These are phyloP conservation scores for Rhynchosporium agropyri DNA, from an alignment of 2,329 filamentous ascomycete genomes.

Conservation along the genomic window DNA sequence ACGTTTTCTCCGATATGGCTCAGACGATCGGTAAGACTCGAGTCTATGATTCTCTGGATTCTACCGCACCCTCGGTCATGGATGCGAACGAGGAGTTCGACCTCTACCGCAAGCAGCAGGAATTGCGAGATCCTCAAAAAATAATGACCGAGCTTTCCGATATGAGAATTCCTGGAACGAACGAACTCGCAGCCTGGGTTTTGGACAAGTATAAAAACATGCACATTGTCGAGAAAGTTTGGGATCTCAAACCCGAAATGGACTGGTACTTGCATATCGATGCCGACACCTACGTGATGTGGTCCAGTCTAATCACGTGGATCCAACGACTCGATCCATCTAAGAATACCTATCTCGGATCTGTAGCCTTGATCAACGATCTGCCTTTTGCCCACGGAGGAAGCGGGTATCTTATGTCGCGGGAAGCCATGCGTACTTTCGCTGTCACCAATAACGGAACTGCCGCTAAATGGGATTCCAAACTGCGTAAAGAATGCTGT, in stretches of 20 bases:
- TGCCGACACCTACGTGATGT: slow-evolving; percentile 59
- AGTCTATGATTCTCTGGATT: slow-evolving; percentile 51
- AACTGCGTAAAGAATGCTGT: slow-evolving; percentile 50
- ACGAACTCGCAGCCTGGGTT: slow-evolving; percentile 50
- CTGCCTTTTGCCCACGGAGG: slow-evolving; percentile 58
- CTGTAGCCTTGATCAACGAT: slow-evolving; percentile 48
- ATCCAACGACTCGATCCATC: slow-evolving; percentile 26
- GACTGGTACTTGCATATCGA: slow-evolving; percentile 64
- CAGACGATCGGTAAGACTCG: slow-evolving; percentile 50
- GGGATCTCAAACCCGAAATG: slow-evolving; percentile 51
- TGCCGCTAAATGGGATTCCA: slow-evolving; percentile 51
- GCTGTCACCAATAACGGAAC: slow-evolving; percentile 48
- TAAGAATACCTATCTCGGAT: slow-evolving; percentile 54
- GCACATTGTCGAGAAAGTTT: slow-evolving; percentile 59
- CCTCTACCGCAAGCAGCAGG: slow-evolving; percentile 46
- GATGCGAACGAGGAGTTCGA: slow-evolving; percentile 54
- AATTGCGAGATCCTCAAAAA: slow-evolving; percentile 49
- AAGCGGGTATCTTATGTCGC: slow-evolving; percentile 56
- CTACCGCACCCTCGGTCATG: slow-evolving; percentile 45
- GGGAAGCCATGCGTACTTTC: slow-evolving; percentile 54
- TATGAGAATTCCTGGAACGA: slow-evolving; percentile 34
- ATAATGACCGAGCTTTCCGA: slow-evolving; percentile 45
- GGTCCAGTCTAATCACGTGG: slow-evolving; percentile 51
- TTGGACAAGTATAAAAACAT: slow-evolving; percentile 66
- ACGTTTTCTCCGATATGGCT: slow-evolving; percentile 61